Base-by-base conservation (phyloP, 225 moss, liverwort and hornwort genomes). In the Neckera pumila region DNA sequence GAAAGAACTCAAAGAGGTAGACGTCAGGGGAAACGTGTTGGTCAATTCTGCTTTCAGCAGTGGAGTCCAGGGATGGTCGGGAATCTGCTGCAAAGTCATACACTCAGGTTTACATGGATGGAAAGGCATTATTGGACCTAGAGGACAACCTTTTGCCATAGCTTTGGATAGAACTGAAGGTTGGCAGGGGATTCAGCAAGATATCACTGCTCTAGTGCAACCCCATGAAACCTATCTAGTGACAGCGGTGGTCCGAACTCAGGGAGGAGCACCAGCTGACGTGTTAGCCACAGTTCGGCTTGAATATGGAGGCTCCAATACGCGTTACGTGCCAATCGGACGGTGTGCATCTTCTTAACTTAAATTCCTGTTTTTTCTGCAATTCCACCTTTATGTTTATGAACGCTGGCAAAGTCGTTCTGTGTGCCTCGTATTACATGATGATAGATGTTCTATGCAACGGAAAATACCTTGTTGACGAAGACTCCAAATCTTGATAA, bases 171-270 rank as follows among this genome's bases (percentile, higher is more conserved):
- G 94, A 82, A 92, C 91, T 57, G 90, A 89, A 83, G 86, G 56
- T 42, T 93, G 92, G 94, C 94, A 94, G 85, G 94, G 94, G 12
- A 91, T 94, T 42, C 89, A 93, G 86, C 94, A 94, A 86, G 94
- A 94, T 36, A 92, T 92, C 80, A 91, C 91, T 73, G 73, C 76
- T 71, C 66, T 90, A 31, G 92, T 94, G 77, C 85, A 92, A 77
- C 77, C 87, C 43, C 79, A 88, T 69, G 90, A 91, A 92, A 87
- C 90, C 26, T 94, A 94, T 78, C 80, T 86, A 66, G 89, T 93
- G 83, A 80, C 34, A 64, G 94, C 93, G 34, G 60, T 90, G 79
- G 90, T 94, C 60, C 89, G 93, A 67, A 90, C 81, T 80, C 90
- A 89, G n/a, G 85, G 85, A 84, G 94, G 90, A 85, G 93, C 84